Evolutionary conservation across 2,329 filamentous ascomycete genomes (phyloP).

Genomic region (Elsinoe necatrix): DNA sequence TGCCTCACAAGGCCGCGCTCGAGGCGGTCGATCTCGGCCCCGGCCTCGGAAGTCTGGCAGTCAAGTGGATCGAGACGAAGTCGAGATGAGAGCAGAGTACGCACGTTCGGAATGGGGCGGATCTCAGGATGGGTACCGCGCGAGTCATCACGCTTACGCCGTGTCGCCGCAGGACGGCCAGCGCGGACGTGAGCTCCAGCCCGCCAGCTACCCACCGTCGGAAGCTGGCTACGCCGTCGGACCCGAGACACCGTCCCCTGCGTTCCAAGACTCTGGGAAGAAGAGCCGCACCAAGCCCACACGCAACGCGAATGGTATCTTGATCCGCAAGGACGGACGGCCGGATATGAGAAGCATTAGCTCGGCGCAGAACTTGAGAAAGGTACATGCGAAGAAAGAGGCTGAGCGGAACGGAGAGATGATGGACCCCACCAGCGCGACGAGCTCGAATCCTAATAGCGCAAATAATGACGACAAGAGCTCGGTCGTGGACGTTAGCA

Average conservation of each 20-base stretch:
- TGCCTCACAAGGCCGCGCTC: not conserved
- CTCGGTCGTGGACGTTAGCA: conserved; percentile 3
- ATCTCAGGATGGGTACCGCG: not conserved
- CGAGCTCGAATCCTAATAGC: not conserved
- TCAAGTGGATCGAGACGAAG: conserved; percentile 27
- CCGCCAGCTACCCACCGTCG: conserved; percentile 6
- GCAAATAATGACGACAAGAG: conserved; percentile 6
- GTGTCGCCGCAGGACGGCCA: conserved; percentile 10
- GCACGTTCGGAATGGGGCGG: conserved; percentile 1
- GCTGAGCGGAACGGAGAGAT: conserved; percentile 26
- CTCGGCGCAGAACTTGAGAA: conserved; percentile 44
- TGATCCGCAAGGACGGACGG: conserved; percentile 44
- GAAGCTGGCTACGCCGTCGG: conserved; percentile 12
- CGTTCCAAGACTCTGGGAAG: conserved; percentile 26
- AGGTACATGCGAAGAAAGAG: conserved; percentile 44
- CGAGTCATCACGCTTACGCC: conserved; percentile 11
- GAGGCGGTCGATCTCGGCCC: not conserved
- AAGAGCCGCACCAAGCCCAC: conserved; percentile 44
- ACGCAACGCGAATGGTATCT: conserved; percentile 42
- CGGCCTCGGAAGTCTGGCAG: conserved; percentile 12
- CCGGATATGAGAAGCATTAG: conserved; percentile 46
- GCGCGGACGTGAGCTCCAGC: conserved; percentile 11
- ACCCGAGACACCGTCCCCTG: conserved; percentile 15
- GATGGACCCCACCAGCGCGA: conserved; percentile 14
- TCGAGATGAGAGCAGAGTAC: not conserved